Base-by-base conservation (phyloP, 306 rosid genomes). In the Pterocarpus macrocarpus region DNA sequence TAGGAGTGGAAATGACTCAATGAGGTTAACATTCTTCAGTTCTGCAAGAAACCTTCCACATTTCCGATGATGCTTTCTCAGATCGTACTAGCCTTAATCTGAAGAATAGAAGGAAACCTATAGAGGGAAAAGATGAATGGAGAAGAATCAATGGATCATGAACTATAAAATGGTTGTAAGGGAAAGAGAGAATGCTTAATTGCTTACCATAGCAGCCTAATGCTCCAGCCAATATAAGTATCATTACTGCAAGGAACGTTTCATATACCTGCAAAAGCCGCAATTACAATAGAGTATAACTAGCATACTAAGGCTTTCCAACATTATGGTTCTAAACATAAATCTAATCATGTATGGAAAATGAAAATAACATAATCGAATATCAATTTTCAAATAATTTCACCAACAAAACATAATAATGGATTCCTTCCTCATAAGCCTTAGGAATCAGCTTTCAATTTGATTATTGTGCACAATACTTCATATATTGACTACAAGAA, bases 181-280 rank as follows among this genome's bases (percentile, higher is more conserved):
- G 70, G 17, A 49, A 56, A 70, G 15, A 14, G 72, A 49, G 66
- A 58, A 38, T 52, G 32, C 15, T 22, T 11, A 15, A 47, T 12
- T 57, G 76, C 88, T 90, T 83, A 90, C 97, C 90, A 16, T 89
- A 92, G 84, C 74, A 89, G 41, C 93, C 94, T 69, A 92, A 85
- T 78, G 87, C 92, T 39, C 83, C 93, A 67, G 90, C 93, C 66
- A 89, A 50, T 57, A 66, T 64, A 77, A 92, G 87, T 45, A 22
- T 69, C 64, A 86, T 39, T 22, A 81, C 71, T 8, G 91, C 79
- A 32, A 92, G 83, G 77, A 89, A 75, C 47, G 81, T 84, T 76
- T 89, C 94, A 79, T 89, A 92, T 57, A 83, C 93, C 97, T 90
- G 89, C 81, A 22, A 22, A 22, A 22, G 28, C 28, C 28, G 28